Percentiles rank a stretch among this genome's conserved stretches.
phyloP scores from a whole-genome alignment of 768 basidiomycete genomes.

The Termitomyces sp. region DNA sequence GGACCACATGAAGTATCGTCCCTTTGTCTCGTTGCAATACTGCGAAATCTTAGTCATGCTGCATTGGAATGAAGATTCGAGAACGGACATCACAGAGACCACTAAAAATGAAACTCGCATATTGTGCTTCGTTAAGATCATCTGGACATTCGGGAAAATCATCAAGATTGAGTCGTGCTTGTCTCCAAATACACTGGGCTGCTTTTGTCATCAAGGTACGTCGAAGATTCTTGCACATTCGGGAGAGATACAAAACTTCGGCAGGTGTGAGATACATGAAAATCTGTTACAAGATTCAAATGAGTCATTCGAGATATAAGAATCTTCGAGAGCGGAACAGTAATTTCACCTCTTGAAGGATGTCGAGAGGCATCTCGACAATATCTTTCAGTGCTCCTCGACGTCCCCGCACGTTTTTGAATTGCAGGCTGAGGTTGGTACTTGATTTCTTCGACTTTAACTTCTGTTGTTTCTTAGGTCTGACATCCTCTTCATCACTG shows the following conservation, averaged over 20 bases:
- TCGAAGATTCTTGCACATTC: slow-evolving; percentile 31
- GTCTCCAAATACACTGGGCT: slow-evolving; percentile 5
- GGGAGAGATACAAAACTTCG: slow-evolving; percentile 36
- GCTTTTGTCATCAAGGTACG: slow-evolving; percentile 17
- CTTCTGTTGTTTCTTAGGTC: slow-evolving; percentile 1
- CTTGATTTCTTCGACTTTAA: neutral
- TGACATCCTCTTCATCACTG: neutral
- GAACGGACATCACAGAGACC: slow-evolving; percentile 4
- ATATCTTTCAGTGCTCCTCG: slow-evolving; percentile 16
- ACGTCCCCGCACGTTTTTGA: slow-evolving; percentile 9
- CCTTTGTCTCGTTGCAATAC: neutral
- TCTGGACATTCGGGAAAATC: slow-evolving; percentile 10
- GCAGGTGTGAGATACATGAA: slow-evolving; percentile 29
- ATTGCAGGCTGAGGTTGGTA: neutral
- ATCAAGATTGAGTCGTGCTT: slow-evolving; percentile 6
- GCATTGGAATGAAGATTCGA: neutral
- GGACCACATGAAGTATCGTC: neutral
- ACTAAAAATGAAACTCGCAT: slow-evolving; percentile 2
- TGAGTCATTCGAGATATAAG: neutral
- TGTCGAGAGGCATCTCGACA: slow-evolving; percentile 29
- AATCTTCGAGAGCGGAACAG: neutral
- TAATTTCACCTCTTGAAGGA: slow-evolving; percentile 22
- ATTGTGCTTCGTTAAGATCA: slow-evolving; percentile 10
- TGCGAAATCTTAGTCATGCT: neutral
- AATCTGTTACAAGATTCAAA: slow-evolving; percentile 22